Evolutionary conservation across 768 basidiomycete species (phyloP).

Genomic region (Suillus variegatus): DNA sequence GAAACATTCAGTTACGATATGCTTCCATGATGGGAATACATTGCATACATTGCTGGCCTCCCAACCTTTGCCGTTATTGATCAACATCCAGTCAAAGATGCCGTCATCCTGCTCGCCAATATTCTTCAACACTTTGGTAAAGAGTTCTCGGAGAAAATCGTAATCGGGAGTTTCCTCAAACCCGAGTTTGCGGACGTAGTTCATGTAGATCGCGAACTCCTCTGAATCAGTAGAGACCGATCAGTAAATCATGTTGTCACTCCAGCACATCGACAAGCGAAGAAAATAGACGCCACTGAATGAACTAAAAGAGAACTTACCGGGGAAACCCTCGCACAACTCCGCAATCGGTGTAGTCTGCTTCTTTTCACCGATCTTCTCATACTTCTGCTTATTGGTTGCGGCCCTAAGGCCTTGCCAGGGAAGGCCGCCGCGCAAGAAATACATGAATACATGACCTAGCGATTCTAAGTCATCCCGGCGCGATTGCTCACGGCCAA

Average conservation of each 20-base stretch:
- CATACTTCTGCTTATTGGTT: constrained; percentile 99
- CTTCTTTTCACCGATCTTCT: constrained; percentile 99
- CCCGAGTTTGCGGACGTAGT: constrained; percentile 97
- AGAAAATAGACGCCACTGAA: constrained; percentile 1
- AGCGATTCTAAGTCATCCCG: constrained; percentile 96
- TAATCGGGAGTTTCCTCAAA: constrained; percentile 99
- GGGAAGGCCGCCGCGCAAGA: constrained; percentile 91
- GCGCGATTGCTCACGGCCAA: constrained; percentile 93
- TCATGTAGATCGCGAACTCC: constrained; percentile 99
- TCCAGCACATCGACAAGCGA: constrained; percentile 1
- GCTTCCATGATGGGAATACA: constrained; percentile 5
- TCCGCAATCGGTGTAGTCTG: constrained; percentile 91
- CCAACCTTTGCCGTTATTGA: constrained; percentile 96
- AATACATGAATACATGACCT: constrained; percentile 99
- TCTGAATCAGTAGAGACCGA: constrained; percentile 48
- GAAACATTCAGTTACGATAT: constrained; percentile 12
- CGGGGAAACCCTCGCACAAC: constrained; percentile 96
- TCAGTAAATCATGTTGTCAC: constrained; percentile 1
- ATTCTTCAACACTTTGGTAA: constrained; percentile 88
- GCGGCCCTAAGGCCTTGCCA: constrained; percentile 98
- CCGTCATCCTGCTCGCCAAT: constrained; percentile 88
- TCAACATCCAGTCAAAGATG: constrained; percentile 94
- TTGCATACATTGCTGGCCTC: constrained; percentile 78
- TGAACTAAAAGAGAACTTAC: constrained; percentile 36
- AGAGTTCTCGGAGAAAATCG: constrained; percentile 94